Conservation (phyloP, 1,284 basidiomycete genomes). For the Wolfiporia cocos region DNA sequence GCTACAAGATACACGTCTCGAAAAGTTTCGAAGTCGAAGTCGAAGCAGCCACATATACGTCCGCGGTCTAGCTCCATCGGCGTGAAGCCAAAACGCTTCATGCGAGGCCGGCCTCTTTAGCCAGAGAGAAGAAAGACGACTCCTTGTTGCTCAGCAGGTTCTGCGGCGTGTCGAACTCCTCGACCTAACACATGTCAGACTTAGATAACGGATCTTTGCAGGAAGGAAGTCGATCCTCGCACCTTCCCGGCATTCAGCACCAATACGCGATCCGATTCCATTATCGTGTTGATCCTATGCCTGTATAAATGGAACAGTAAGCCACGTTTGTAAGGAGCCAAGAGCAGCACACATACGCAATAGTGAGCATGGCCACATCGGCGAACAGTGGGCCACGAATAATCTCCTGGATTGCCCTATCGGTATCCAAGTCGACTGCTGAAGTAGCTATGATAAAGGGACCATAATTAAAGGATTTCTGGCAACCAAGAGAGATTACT, state of each 20-base stretch:
- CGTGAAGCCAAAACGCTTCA: no score
- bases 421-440: slow-evolving; percentile 88
- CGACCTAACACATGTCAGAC: slow-evolving; percentile 44
- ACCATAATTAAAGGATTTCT: no score
- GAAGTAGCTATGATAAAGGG: slow-evolving; percentile 73
- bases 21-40: no score
- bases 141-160: slow-evolving; percentile 51
- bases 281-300: slow-evolving; percentile 87
- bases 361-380: slow-evolving; percentile 77
- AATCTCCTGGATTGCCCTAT: slow-evolving; percentile 79
- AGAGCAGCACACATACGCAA: slow-evolving; percentile 48
- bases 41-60: no score
- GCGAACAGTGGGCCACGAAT: slow-evolving; percentile 67
- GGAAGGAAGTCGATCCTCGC: no score
- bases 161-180: slow-evolving; percentile 71
- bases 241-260: slow-evolving; percentile 80
- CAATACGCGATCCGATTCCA: slow-evolving; percentile 80
- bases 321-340: slow-evolving; percentile 1
- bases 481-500: no score
- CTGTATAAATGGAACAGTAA: slow-evolving; percentile 30
- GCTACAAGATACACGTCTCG: no score
- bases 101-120: slow-evolving; percentile 48
- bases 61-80: no score
- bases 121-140: slow-evolving; percentile 51
- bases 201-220: no score